A percentile compares a stretch with the other conserved stretches of the same genome.
Evolutionary conservation across 139 green algal species (phyloP).

Genomic region (Nannochloris sp.): DNA sequence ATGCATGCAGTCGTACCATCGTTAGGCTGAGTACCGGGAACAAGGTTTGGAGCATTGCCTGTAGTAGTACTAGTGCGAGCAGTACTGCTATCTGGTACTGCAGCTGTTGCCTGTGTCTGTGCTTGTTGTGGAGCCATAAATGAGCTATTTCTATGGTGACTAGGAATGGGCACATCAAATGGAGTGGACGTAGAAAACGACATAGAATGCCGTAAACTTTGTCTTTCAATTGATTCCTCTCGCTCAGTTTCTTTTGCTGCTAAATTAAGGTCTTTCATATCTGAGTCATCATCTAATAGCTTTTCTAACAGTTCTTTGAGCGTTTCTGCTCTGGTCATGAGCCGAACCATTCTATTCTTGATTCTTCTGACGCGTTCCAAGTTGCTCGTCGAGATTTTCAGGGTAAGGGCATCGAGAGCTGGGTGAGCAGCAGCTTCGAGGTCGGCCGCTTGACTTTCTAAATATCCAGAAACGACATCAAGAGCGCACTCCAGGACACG

Average conservation of each 20-base stretch:
- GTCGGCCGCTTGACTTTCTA: slow-evolving; percentile 59
- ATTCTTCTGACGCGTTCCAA: slow-evolving; percentile 80
- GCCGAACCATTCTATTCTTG: slow-evolving; percentile 52
- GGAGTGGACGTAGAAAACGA: not conserved
- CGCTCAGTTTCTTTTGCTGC: slow-evolving; percentile 23
- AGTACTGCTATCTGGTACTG: no score
- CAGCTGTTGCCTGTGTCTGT: no score
- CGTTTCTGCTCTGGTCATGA: slow-evolving; percentile 31
- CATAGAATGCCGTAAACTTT: not conserved
- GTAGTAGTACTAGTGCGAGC: no score
- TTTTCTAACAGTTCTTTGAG: slow-evolving; percentile 49
- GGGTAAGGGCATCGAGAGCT: slow-evolving; percentile 72
- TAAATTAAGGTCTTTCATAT: slow-evolving; percentile 57
- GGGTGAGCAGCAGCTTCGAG: slow-evolving; percentile 71
- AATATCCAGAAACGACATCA: slow-evolving; percentile 34
- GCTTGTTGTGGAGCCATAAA: no score
- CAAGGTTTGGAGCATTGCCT: not conserved
- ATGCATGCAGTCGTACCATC: not conserved
- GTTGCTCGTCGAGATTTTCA: slow-evolving; percentile 64
- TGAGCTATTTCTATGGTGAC: no score
- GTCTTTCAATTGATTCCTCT: not conserved
- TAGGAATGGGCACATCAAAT: slow-evolving; percentile 14
- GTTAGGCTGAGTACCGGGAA: not conserved
- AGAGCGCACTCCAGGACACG: slow-evolving; percentile 36
- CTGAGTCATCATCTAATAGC: slow-evolving; percentile 46